phyloP scores from a whole-genome alignment of 768 basidiomycete species.

The Hericium alpestre region DNA sequence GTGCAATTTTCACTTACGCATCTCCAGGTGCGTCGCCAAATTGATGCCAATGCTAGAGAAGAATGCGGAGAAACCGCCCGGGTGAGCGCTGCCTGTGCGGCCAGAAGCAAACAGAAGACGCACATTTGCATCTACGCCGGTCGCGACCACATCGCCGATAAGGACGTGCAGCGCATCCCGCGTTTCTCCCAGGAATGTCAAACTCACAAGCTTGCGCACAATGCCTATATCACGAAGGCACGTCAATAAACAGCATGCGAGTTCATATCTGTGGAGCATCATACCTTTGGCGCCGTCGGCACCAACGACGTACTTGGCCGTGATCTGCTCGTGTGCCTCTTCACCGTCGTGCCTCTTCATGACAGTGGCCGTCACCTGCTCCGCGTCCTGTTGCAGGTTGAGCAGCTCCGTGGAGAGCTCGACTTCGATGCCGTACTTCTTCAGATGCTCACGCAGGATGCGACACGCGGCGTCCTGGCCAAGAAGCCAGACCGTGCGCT shows the following conservation, averaged over 20 bases:
- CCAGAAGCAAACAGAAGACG: not conserved
- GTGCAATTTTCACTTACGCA: not conserved
- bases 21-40: not conserved
- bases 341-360: not conserved
- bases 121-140: not conserved
- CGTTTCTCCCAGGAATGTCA: constrained; percentile 2
- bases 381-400: not conserved
- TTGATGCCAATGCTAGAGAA: constrained; percentile 1
- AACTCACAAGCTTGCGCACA: not conserved
- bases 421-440: not conserved
- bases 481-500: not conserved
- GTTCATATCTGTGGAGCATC: not conserved
- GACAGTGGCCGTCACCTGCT: not conserved
- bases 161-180: not conserved
- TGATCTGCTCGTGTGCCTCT: not conserved
- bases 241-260: not conserved
- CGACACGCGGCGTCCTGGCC: not conserved
- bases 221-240: not conserved
- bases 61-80: not conserved
- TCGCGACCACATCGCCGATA: not conserved
- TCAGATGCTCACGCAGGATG: not conserved
- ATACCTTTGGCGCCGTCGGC: constrained; percentile 4
- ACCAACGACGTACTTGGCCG: constrained; percentile 1
- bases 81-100: too few species aligned
- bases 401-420: not conserved